Conservation (phyloP, 163 green algal species). For the Chloroidium sp. region DNA sequence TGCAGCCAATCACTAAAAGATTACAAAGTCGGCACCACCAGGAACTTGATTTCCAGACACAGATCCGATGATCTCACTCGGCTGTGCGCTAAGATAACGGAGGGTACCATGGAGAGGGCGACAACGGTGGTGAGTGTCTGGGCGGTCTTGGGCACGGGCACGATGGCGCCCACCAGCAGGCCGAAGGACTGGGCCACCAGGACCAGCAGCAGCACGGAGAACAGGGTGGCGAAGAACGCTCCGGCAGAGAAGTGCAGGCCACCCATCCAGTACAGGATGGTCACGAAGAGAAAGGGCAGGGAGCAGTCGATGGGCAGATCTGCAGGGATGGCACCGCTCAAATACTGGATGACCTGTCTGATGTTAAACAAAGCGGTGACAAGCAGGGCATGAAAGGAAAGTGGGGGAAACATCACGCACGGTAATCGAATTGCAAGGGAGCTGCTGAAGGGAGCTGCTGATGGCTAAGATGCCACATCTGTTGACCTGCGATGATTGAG, state of each 20-base stretch:
- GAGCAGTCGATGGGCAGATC: slow-evolving; percentile 79
- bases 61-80: slow-evolving; percentile 10
- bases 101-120: slow-evolving; percentile 57
- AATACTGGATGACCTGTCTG: no score
- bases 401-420: no score
- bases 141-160: slow-evolving; percentile 47
- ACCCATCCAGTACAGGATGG: slow-evolving; percentile 80
- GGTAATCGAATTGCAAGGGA: no score
- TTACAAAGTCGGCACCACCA: no score
- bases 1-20: no score
- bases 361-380: no score
- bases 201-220: slow-evolving; percentile 35
- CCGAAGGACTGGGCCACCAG: slow-evolving; percentile 37
- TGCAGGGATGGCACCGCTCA: slow-evolving; percentile 18
- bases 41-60: no score
- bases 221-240: slow-evolving; percentile 65
- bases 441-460: no score
- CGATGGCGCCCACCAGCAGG: slow-evolving; percentile 41
- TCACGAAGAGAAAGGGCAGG: slow-evolving; percentile 58
- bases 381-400: no score
- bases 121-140: slow-evolving; percentile 64
- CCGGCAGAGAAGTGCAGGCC: slow-evolving; percentile 49
- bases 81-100: no score
- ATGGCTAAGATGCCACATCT: no score
- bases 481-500: no score